Percentiles rank a stretch among this genome's conserved stretches.
Conservation (phyloP, 768 basidiomycete genomes). For the Tricholoma terreum region DNA sequence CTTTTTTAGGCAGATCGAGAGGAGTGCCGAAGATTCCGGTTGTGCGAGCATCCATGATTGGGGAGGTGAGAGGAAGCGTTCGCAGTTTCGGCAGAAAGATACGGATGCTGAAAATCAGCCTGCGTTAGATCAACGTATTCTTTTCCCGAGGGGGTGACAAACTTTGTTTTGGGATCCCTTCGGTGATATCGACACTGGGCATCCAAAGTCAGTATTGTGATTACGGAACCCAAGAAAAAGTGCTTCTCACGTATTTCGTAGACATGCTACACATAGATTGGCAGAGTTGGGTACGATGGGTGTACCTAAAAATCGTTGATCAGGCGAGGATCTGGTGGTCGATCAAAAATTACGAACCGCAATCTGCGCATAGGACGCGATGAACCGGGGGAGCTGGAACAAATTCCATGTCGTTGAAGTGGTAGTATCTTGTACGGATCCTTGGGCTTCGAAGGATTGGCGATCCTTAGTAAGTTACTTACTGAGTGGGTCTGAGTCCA, state of each 20-base stretch:
- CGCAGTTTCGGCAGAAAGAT: constrained; percentile 93
- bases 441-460: too few relatives aligned
- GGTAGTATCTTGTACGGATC: too few relatives aligned
- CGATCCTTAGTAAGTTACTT: too few relatives aligned
- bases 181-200: constrained; percentile 97
- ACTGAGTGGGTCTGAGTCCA: too few relatives aligned
- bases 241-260: constrained; percentile 73
- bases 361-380: constrained; percentile 86
- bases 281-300: constrained; percentile 91
- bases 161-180: constrained; percentile 96
- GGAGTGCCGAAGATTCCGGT: constrained; percentile 89
- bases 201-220: neutral
- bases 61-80: constrained; percentile 92
- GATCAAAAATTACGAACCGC: constrained; percentile 46
- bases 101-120: constrained; percentile 59
- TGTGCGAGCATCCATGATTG: constrained; percentile 79
- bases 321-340: neutral
- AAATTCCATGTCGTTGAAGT: constrained; percentile 64
- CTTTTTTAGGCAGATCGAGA: constrained; percentile 94
- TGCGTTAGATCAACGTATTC: neutral
- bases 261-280: constrained; percentile 85
- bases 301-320: constrained; percentile 47
- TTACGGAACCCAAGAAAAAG: neutral
- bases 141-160: constrained; percentile 11
- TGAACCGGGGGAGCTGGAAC: constrained; percentile 70